Percentiles rank a stretch among this genome's conserved stretches.
Conservation (phyloP, 2,329 filamentous ascomycete genomes). For the Fusarium sp. region DNA sequence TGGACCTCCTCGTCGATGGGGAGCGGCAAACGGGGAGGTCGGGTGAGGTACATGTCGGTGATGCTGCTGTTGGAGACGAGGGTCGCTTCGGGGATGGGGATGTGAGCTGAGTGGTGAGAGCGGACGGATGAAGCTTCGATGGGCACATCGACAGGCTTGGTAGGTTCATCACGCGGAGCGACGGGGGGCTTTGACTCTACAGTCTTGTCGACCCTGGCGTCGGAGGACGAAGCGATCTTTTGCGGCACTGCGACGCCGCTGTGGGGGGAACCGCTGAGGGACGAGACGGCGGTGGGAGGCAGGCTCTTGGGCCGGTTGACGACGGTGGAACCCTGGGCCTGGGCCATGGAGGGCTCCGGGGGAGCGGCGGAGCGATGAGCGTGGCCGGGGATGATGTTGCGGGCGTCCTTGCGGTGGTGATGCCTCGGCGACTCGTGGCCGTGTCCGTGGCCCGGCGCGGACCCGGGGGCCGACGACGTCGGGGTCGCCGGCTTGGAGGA, state of each 20-base stretch:
- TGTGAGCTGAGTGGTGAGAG: slow-evolving; percentile 51
- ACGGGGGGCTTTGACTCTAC: slow-evolving; percentile 37
- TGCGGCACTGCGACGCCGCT: slow-evolving; percentile 48
- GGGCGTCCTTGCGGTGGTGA: slow-evolving; percentile 50
- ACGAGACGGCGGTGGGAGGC: slow-evolving; percentile 62
- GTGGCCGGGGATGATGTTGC: slow-evolving; percentile 67
- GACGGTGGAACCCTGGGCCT: slow-evolving; percentile 68
- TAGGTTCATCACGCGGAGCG: slow-evolving; percentile 51
- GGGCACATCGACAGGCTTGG: slow-evolving; percentile 71
- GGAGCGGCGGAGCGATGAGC: slow-evolving; percentile 68
- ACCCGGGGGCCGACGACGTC: slow-evolving; percentile 43
- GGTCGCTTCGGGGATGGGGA: slow-evolving; percentile 51
- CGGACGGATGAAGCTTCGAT: slow-evolving; percentile 53
- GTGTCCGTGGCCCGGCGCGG: slow-evolving; percentile 37
- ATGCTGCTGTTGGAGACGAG: slow-evolving; percentile 67
- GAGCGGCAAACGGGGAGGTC: slow-evolving; percentile 89
- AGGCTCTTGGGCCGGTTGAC: slow-evolving; percentile 60
- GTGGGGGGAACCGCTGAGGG: slow-evolving; percentile 61
- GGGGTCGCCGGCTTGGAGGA: slow-evolving; percentile 52
- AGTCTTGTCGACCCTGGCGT: slow-evolving; percentile 22
- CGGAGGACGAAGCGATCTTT: slow-evolving; percentile 38
- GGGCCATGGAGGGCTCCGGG: slow-evolving; percentile 71
- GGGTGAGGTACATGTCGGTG: slow-evolving; percentile 72
- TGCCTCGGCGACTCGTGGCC: slow-evolving; percentile 46
- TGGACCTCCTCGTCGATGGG: slow-evolving; percentile 94